These are phyloP conservation scores for Arthrobotrys musiformis DNA, from an alignment of 2,329 filamentous ascomycete species.

Conservation along the genomic window DNA sequence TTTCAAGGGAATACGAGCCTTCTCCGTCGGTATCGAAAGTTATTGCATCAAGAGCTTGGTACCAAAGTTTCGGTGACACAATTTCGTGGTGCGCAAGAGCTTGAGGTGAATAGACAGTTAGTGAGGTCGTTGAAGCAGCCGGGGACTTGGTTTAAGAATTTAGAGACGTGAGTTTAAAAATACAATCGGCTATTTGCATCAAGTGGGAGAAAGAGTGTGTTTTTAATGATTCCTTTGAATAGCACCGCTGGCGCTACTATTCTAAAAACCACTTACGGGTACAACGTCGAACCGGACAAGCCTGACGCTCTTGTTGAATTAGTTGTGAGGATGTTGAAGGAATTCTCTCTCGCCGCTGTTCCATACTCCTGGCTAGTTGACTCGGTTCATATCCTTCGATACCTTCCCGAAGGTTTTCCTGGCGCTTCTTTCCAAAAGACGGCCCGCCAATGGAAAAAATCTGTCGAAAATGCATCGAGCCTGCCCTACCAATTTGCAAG, in stretches of 20 bases:
- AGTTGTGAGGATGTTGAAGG: constrained; percentile 53
- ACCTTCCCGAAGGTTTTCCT: constrained; percentile 49
- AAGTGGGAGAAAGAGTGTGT: not conserved
- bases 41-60: constrained; percentile 60
- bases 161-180: constrained; percentile 55
- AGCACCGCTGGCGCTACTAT: constrained; percentile 41
- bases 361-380: constrained; percentile 46
- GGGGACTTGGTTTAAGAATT: constrained; percentile 55
- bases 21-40: constrained; percentile 59
- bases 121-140: constrained; percentile 54
- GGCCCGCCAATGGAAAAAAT: constrained; percentile 40
- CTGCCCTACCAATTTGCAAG: constrained; percentile 42
- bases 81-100: constrained; percentile 56
- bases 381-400: constrained; percentile 29
- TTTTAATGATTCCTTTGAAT: not conserved
- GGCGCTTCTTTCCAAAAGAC: constrained; percentile 45
- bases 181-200: too few species aligned
- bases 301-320: constrained; percentile 30
- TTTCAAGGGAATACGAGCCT: constrained; percentile 57
- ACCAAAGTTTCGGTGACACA: constrained; percentile 58
- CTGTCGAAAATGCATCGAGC: constrained; percentile 28
- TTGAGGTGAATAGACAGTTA: constrained; percentile 55
- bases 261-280: constrained; percentile 50
- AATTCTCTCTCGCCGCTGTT: constrained; percentile 48
- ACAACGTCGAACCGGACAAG: constrained; percentile 42